Percentiles rank a stretch among this genome's conserved stretches.
phyloP scores from a whole-genome alignment of 306 rosid genomes.

The Prunus armeniaca region DNA sequence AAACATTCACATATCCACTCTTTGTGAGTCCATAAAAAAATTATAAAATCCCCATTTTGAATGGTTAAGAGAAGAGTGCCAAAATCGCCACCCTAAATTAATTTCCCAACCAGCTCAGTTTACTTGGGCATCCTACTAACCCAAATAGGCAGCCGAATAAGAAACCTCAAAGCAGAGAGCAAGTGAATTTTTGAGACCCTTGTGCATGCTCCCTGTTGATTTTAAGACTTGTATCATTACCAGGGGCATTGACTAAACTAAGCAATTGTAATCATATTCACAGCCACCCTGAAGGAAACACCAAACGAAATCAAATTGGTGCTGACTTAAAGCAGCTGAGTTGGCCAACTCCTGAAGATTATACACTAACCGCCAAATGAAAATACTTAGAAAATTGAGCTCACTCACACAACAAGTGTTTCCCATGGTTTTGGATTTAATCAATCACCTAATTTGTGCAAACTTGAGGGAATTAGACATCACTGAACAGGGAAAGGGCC shows the following conservation, averaged over 20 bases:
- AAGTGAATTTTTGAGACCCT: not conserved
- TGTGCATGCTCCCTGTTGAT: not conserved
- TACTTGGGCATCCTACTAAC: constrained; percentile 6
- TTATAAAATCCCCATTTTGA: no score
- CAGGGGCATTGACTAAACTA: no score
- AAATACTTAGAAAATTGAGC: no score
- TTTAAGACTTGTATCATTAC: not conserved
- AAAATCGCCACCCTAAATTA: not conserved
- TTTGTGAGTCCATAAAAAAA: no score
- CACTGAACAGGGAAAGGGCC: not conserved
- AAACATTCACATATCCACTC: no score
- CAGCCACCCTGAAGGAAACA: not conserved
- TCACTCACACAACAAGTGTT: not conserved
- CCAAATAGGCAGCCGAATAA: constrained; percentile 3
- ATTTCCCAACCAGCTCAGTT: not conserved
- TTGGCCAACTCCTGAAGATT: constrained; percentile 11
- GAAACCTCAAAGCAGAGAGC: not conserved
- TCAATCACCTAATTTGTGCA: constrained; percentile 46
- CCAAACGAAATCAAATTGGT: not conserved
- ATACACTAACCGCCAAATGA: constrained; percentile 19
- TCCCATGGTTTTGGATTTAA: constrained; percentile 33
- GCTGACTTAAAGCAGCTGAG: constrained; percentile 1
- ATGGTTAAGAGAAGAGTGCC: no score
- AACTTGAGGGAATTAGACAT: constrained; percentile 39
- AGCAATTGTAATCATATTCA: not conserved